phyloP scores from a whole-genome alignment of 306 rosid genomes.

The Cucurbita argyrosperma region DNA sequence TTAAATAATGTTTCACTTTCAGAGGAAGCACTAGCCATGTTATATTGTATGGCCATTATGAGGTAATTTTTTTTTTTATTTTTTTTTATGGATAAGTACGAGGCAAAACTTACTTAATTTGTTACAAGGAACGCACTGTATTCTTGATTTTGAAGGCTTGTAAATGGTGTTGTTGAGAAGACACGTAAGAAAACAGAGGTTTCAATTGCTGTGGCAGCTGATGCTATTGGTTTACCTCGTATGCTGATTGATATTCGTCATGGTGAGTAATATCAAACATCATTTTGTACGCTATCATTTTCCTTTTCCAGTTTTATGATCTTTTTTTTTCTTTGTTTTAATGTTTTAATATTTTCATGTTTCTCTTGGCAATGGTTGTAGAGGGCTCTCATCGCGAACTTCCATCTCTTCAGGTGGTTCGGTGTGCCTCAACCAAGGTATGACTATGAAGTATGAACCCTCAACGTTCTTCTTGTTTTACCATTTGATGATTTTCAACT shows the following conservation, averaged over 20 bases:
- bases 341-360: not conserved
- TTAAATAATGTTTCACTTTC: constrained; percentile 29
- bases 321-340: too few species aligned
- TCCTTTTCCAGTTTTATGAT: too few species aligned
- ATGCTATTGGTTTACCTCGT: constrained; percentile 71
- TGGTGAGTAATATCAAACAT: constrained; percentile 29
- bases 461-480: not conserved
- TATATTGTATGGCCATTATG: constrained; percentile 68
- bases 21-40: constrained; percentile 58
- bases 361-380: constrained; percentile 11
- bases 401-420: constrained; percentile 68
- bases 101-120: not conserved
- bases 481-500: not conserved
- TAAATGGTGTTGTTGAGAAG: constrained; percentile 79
- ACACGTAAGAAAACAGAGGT: constrained; percentile 46
- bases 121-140: not conserved
- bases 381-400: constrained; percentile 97
- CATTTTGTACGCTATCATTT: too few species aligned
- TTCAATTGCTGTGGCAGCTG: constrained; percentile 73
- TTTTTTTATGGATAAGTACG: not conserved
- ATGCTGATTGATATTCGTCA: constrained; percentile 79
- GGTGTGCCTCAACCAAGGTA: constrained; percentile 58
- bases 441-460: not conserved
- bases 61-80: constrained; percentile 23
- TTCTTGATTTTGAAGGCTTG: constrained; percentile 47